Base-by-base conservation (phyloP, 305 asterid genomes). In the Fraxinus dipetala region DNA sequence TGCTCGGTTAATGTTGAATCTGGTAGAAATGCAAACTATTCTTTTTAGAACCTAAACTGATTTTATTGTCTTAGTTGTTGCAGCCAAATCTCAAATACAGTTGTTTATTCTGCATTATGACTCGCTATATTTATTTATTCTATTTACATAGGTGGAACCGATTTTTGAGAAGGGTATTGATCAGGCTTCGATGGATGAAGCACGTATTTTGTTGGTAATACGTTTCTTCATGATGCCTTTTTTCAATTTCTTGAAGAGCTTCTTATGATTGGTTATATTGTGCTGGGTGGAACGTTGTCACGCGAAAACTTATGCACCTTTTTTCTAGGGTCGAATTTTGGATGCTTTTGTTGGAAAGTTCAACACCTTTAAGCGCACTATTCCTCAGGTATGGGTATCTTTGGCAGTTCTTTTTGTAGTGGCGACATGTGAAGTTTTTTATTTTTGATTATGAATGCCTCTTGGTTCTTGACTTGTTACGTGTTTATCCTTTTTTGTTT, bases 101-200 rank as follows among this genome's bases (percentile, higher is more conserved):
- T 89, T 30, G 76, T 83, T 45, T 88, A 84, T 75, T 87, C 84
- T 84, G 88, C 70, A 30, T 69, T 28, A 28, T 30, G 75, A 30
- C 6, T 30, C 2, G 0, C 75, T 14, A 2, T 26, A 24, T 26
- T 65, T 65, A 70, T 70, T 31, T 32, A 70, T 70, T 70, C 36
- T 70, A 32, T 31, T 14, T 70, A 2, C 24, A 5, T 70, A 96
- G 99, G 99, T 96, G 87, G 99, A 96, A 84, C 98, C 99, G 20
- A 96, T 96, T 84, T 96, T 94, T 86, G 98, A 96, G 90, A 96
- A 96, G 91, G 99, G 99, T 80, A 84, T 90, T 51, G 98, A 96
- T 87, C 99, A 93, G 90, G 86, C 91, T 85, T 87, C 97, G 45
- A 94, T 95, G 99, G 98, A 96, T 88, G 98, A 96, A 90, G 97